Evolutionary conservation across 1,284 basidiomycete species (phyloP), one percentile per base, ranked within the genome.

Genomic region (Wolfiporia cocos): DNA sequence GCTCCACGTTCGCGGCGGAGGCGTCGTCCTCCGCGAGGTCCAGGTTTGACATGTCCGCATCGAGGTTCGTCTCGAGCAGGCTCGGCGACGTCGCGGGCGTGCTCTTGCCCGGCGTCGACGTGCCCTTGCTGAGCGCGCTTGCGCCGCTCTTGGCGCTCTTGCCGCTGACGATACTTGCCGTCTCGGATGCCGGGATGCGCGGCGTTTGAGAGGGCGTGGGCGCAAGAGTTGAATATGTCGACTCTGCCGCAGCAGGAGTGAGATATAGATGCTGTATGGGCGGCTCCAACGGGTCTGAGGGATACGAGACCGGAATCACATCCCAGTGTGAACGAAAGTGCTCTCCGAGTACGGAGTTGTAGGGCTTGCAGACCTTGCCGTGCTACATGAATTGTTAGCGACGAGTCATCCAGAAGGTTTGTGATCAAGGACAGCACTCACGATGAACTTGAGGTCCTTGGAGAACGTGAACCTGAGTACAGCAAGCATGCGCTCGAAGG

Each of bases 361-460:
- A 98, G 0, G 94, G 92, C 63, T 98, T 97, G 72, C 89, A 91
- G 15, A 96, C 78, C 62, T 90, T 89, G 33, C 91, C 90, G 45
- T 88, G 81, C 87, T 89, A 52, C 6, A 39, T 14, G 19, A 14
- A 14, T 15, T 14, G 39, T 44, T 29, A 43, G 34, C 22, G 29
- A 22, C 22, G 5, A 39, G 21, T 14, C 5, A 29, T 11, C 5
- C 7, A 9, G 15, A 36, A 9, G 34, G 19, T 6, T 19, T 6
- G 9, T 12, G 15, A 28, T 11, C 6, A 14, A 34, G 12, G 28
- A 28, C 12, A 31, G 30, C 9, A 75, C 84, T 58, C 54, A 89
- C 87, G 44, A 96, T 74, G 55, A 92, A 95, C 67, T 95, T 96
- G 61, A 96, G 83, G 59, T 99, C 94, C 64, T 97, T 97, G 39